Percentiles rank a stretch among this genome's conserved stretches.
phyloP scores from a whole-genome alignment of 805 yeast species.

The Candida incommunis region DNA sequence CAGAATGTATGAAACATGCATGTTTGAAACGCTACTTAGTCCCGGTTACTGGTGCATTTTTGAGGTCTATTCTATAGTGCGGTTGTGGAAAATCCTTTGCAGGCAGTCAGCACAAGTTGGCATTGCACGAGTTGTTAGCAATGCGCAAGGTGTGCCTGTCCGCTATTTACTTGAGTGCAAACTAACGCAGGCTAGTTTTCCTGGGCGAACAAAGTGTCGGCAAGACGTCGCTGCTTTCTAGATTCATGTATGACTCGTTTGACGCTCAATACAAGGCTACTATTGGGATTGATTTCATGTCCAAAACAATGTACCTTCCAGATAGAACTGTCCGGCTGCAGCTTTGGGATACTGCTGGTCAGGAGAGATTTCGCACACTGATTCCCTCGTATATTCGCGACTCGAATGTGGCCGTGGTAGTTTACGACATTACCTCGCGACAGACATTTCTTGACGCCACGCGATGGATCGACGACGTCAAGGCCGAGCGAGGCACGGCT shows the following conservation, averaged over 20 bases:
- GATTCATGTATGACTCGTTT: slow-evolving; percentile 96
- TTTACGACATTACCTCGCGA: slow-evolving; percentile 77
- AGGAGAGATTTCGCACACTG: slow-evolving; percentile 85
- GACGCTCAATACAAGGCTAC: slow-evolving; percentile 93
- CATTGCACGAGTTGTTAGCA: neutral
- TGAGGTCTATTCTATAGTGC: too few species aligned
- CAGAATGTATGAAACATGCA: too few species aligned
- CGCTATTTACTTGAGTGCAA: slow-evolving; percentile 2
- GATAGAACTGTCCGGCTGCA: slow-evolving; percentile 92
- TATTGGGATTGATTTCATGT: slow-evolving; percentile 89
- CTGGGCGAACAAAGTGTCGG: slow-evolving; percentile 98
- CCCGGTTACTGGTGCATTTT: too few species aligned
- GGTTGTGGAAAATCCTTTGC: too few species aligned
- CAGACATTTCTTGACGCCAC: slow-evolving; percentile 72
- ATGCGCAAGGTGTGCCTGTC: too few species aligned
- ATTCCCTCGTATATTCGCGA: slow-evolving; percentile 94
- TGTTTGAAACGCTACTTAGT: too few species aligned
- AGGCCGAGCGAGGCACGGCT: slow-evolving; percentile 79
- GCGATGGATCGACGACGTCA: slow-evolving; percentile 92
- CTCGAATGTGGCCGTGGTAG: slow-evolving; percentile 92
- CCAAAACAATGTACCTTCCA: slow-evolving; percentile 89
- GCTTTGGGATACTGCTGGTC: slow-evolving; percentile 97
- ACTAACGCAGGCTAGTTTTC: slow-evolving; percentile 65
- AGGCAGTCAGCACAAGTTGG: neutral
- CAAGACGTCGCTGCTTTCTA: slow-evolving; percentile 87